Evolutionary conservation across 2,329 filamentous ascomycete species (phyloP), one percentile per base, ranked within the genome.

Genomic region (Exophiala viscosa): DNA sequence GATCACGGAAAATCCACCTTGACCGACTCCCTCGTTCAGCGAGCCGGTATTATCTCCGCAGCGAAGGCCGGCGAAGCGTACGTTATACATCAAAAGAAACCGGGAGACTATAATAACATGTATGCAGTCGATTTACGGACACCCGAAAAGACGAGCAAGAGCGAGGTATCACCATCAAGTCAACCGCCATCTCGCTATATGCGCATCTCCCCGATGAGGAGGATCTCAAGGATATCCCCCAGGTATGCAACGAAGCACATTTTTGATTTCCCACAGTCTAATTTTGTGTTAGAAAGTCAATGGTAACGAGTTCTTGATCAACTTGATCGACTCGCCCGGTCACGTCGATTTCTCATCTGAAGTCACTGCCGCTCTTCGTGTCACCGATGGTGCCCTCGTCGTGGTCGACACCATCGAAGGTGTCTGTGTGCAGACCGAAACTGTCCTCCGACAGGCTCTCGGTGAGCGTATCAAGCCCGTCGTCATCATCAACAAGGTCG

Each of bases 261-360:
- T 23, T 14, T 33, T 15, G 17, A 20, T 17, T 3, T 8, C 33
- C 11, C 34, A 31, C 8, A 18, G 11, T 10, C 43, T 58, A 39
- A 55, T 39, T 32, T 15, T 17, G 10, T 15, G 17, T 14, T 83
- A 90, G 77, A 87, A 89, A 79, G 88, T 89, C 65, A 83, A 90
- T 61, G 93, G 93, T 76, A 87, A 86, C 75, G 90, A 96, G 75
- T 99, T 99, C 87, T 83, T 99, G 82, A 95, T 99, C 86, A 99
- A 99, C 87, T 84, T 99, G 78, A 99, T 99, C 76, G 93, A 99
- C 79, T 99, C 93, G 57, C 93, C 93, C 61, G 93, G 93, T 84
- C 93, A 99, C 92, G 93, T 99, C 81, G 93, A 99, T 81, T 99
- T 99, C 87, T 99, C 93, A 38, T 99, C 93, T 64, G 93, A 99